Percentiles rank a stretch among this genome's conserved stretches.
Conservation (phyloP, 228 moss, liverwort and hornwort species). For the Sphagnum fallax region DNA sequence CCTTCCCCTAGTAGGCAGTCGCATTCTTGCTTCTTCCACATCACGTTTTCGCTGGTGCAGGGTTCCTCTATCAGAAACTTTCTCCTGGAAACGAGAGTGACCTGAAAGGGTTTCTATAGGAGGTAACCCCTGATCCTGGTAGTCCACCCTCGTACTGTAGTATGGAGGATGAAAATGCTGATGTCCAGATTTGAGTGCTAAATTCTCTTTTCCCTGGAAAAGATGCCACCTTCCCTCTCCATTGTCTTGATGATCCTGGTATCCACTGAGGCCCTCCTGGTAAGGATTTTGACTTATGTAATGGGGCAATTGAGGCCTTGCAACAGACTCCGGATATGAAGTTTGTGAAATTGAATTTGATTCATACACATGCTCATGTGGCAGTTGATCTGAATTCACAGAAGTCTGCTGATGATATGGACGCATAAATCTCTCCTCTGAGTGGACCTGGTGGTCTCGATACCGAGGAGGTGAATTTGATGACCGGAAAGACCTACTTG, state of each 20-base stretch:
- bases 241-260: conserved; percentile 44
- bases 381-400: conserved; percentile 32
- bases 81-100: conserved; percentile 50
- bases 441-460: conserved; percentile 58
- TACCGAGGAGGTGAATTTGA: conserved; percentile 87
- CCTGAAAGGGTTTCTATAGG: conserved; percentile 34
- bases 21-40: conserved; percentile 37
- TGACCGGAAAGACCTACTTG: conserved; percentile 47
- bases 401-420: conserved; percentile 42
- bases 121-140: conserved; percentile 32
- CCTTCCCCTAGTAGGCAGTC: conserved; percentile 36
- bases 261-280: conserved; percentile 49
- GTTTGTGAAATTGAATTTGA: conserved; percentile 18
- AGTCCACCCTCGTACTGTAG: conserved; percentile 39
- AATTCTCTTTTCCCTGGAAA: conserved; percentile 30
- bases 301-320: conserved; percentile 45
- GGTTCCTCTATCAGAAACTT: conserved; percentile 34
- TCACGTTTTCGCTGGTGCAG: conserved; percentile 35
- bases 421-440: conserved; percentile 52
- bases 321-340: conserved; percentile 42
- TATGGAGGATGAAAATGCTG: conserved; percentile 46
- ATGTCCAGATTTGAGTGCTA: conserved; percentile 17
- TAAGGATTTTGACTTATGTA: conserved; percentile 79
- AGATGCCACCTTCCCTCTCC: conserved; percentile 41
- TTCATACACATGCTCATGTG: conserved; percentile 67